These are phyloP conservation scores for Oryza rufipogon DNA, from an alignment of 176 grass and related monocot species.

Conservation along the genomic window DNA sequence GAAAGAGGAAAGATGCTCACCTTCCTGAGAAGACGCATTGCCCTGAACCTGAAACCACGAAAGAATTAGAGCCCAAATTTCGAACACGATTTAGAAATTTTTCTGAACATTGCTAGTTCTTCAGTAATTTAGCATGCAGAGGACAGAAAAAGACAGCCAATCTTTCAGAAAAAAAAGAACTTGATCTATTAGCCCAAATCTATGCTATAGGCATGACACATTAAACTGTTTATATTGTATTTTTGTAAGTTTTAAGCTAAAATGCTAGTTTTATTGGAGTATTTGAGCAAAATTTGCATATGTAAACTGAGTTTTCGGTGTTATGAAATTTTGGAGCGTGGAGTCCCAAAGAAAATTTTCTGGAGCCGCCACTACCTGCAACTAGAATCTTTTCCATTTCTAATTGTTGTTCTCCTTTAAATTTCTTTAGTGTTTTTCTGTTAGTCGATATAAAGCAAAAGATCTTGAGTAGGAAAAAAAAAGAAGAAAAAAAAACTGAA, in stretches of 20 bases:
- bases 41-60: constrained; percentile 64
- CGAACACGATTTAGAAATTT: background rate
- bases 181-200: too few species aligned
- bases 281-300: too few species aligned
- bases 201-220: too few species aligned
- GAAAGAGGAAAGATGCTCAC: constrained; percentile 33
- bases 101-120: background rate
- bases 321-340: too few species aligned
- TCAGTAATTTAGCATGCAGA: background rate
- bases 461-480: background rate
- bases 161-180: too few species aligned
- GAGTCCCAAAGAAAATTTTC: too few species aligned
- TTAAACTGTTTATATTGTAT: too few species aligned
- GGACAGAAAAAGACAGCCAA: background rate
- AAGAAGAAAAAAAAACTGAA: background rate
- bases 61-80: background rate
- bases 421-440: background rate
- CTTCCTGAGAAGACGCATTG: constrained; percentile 82
- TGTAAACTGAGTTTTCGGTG: too few species aligned
- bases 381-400: background rate
- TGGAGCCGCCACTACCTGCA: too few species aligned
- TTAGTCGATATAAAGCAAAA: background rate
- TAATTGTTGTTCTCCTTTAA: background rate
- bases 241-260: too few species aligned
- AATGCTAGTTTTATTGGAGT: too few species aligned